Base-by-base conservation (phyloP, 1,139 yeast genomes). In the Lizanozyma gosingica region DNA sequence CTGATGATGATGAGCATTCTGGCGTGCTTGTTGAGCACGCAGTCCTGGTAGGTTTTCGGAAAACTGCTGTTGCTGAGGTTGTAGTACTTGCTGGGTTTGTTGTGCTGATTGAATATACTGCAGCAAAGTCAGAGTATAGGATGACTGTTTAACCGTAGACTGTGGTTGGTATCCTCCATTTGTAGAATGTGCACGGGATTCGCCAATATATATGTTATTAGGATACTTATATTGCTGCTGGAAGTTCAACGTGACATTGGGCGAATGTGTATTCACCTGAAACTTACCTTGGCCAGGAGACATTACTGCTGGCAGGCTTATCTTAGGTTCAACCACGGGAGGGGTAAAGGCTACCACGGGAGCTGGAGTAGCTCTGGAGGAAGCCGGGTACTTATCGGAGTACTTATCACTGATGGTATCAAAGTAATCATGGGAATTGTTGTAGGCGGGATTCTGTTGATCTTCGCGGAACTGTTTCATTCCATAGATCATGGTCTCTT, bases 401-500 rank as follows among this genome's bases (percentile, higher is more conserved):
- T 22, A 22, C 11, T 22, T 22, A 22, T 22, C 29, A 6, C 9
- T 6, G 29, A 22, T 22, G 6, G 29, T 6, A 22, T 22, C 29
- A 22, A 22, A 22, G 29, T 22, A 22, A 11, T 22, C 29, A 22
- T 22, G 29, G 11, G 29, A 11, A 11, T 22, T 22, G 29, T 22
- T 22, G 29, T 22, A 22, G 6, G 11, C 6, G 11, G 29, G 29
- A 11, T 22, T 22, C 29, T 6, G 29, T 22, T 22, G 29, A 11
- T 68, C 74, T 49, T 68, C 73, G 47, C 67, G 65, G 49, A 69
- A 68, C 52, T 69, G 75, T 48, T 66, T 67, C 60, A 69, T 61
- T 2, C 75, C 75, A 48, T 69, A 69, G 32, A 67, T 57, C 71
- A 69, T 69, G 37, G 75, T 68, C 45, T 69, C 75, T 48, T 69